Percentiles rank a stretch among this genome's conserved stretches.
Conservation (phyloP, 805 yeast genomes). For the Candida hungchunana region DNA sequence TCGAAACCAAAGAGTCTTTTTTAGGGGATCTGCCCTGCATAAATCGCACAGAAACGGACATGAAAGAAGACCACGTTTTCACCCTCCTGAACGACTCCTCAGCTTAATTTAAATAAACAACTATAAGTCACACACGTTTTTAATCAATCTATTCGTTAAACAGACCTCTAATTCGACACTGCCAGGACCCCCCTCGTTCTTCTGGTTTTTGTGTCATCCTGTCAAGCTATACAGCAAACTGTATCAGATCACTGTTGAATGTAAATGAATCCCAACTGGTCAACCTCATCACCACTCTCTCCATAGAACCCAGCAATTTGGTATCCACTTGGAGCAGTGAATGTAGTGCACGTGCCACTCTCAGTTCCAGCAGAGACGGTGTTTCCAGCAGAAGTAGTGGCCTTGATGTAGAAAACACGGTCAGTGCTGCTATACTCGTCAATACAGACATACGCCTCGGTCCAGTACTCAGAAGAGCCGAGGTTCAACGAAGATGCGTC, state of each 20-base stretch:
- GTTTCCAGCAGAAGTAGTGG: constrained; percentile 7
- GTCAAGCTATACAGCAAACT: too few relatives aligned
- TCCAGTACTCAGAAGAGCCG: constrained; percentile 12
- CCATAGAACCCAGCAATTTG: constrained; percentile 13
- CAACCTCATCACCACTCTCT: constrained; percentile 8
- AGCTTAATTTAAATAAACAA: too few relatives aligned
- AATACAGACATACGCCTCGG: constrained; percentile 44
- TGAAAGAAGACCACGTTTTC: too few relatives aligned
- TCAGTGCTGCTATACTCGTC: constrained; percentile 37
- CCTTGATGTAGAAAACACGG: constrained; percentile 31
- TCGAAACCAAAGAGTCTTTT: too few relatives aligned
- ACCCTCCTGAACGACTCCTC: too few relatives aligned
- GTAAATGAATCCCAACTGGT: constrained; percentile 10
- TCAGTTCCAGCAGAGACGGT: constrained; percentile 5
- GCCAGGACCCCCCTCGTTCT: too few relatives aligned
- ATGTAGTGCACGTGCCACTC: constrained; percentile 2
- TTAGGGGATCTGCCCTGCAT: too few relatives aligned
- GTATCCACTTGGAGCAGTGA: constrained; percentile 10
- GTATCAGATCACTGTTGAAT: constrained; percentile 1
- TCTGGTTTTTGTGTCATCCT: too few relatives aligned
- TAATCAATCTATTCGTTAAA: too few relatives aligned
- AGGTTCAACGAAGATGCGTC: background rate
- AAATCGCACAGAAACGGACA: too few relatives aligned
- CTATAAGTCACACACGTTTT: too few relatives aligned
- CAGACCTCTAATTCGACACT: too few relatives aligned